Conservation (phyloP, 768 basidiomycete species). For the Pleurotus cornucopiae region DNA sequence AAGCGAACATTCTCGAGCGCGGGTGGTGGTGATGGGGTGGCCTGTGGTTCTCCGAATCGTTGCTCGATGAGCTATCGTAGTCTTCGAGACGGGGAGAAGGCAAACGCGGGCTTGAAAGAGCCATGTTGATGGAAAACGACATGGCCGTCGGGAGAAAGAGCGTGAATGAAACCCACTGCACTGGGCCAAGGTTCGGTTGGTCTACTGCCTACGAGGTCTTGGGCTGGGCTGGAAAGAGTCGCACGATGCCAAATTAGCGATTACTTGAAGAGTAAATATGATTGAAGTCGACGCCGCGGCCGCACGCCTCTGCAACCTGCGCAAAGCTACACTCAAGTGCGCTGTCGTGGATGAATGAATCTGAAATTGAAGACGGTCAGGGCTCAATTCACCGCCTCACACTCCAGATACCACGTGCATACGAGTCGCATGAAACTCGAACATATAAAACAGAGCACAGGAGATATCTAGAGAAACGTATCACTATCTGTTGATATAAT, state of each 20-base stretch:
- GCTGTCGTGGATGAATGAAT: too few species aligned
- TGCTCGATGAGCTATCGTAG: conserved; percentile 42
- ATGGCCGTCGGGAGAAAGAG: conserved; percentile 12
- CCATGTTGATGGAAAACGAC: conserved; percentile 19
- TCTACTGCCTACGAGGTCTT: background rate
- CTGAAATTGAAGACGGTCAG: background rate
- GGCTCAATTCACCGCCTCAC: background rate
- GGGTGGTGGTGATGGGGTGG: conserved; percentile 16
- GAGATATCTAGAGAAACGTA: too few species aligned
- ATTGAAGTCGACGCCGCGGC: background rate
- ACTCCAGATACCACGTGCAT: background rate
- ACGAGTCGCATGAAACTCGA: background rate
- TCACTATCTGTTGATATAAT: too few species aligned
- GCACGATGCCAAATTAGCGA: conserved; percentile 6
- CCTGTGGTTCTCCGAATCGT: conserved; percentile 34
- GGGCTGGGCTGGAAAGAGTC: background rate
- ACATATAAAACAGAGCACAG: too few species aligned
- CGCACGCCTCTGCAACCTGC: too few species aligned
- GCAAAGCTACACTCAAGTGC: background rate
- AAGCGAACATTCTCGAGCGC: conserved; percentile 19
- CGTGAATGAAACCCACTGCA: background rate
- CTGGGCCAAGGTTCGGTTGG: background rate
- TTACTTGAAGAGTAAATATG: background rate
- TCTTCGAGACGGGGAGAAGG: conserved; percentile 23
- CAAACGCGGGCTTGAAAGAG: conserved; percentile 18